phyloP scores from a whole-genome alignment of 2,329 filamentous ascomycete genomes.

The Pseudogymnoascus sp. region DNA sequence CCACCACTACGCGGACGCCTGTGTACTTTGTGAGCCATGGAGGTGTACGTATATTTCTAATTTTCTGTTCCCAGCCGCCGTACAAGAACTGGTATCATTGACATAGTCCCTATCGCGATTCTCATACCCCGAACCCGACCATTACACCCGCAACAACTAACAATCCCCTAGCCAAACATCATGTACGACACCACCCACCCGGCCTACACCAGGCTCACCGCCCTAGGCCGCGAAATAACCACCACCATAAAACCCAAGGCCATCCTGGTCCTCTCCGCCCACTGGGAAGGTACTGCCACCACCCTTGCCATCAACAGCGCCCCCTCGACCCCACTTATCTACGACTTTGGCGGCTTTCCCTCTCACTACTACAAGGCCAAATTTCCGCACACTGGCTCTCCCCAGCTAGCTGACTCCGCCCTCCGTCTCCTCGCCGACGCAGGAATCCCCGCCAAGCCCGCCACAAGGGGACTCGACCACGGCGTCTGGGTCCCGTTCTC shows the following conservation, averaged over 20 bases:
- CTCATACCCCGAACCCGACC: not conserved
- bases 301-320: constrained; percentile 58
- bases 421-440: constrained; percentile 45
- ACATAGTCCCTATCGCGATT: not conserved
- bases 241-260: constrained; percentile 60
- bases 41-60: constrained; percentile 18
- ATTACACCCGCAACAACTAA: not conserved
- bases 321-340: constrained; percentile 57
- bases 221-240: constrained; percentile 62
- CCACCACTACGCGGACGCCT: constrained; percentile 15
- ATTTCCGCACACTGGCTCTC: constrained; percentile 55
- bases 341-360: constrained; percentile 70
- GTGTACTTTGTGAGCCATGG: constrained; percentile 25
- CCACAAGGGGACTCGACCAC: constrained; percentile 61
- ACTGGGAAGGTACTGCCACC: constrained; percentile 56
- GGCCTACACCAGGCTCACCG: constrained; percentile 54
- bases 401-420: constrained; percentile 49
- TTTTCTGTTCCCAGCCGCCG: not conserved
- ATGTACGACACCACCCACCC: constrained; percentile 62
- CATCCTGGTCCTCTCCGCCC: constrained; percentile 67
- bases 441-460: constrained; percentile 50
- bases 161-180: constrained; percentile 43
- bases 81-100: not conserved
- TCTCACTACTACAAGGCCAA: constrained; percentile 58
- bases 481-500: constrained; percentile 65